Evolutionary conservation across 2,329 filamentous ascomycete genomes (phyloP).

Genomic region (Lachnellula suecica): DNA sequence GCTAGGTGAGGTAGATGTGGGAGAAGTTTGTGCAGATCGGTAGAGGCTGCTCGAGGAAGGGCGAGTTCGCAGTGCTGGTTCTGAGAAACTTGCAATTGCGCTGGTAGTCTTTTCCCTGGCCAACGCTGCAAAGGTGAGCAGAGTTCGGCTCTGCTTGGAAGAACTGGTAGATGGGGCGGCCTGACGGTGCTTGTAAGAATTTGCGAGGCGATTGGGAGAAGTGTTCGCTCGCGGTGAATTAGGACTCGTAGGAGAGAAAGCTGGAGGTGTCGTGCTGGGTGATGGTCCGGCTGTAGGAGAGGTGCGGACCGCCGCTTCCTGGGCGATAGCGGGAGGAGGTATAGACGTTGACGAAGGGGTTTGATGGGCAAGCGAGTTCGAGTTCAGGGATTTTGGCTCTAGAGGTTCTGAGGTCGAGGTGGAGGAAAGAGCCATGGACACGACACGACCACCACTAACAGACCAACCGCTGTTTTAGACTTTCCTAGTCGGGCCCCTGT

Average conservation of each 20-base stretch:
- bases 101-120: slow-evolving; percentile 33
- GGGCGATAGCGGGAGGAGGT: background rate
- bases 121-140: slow-evolving; percentile 31
- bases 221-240: background rate
- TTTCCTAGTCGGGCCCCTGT: background rate
- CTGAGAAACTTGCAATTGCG: slow-evolving; percentile 31
- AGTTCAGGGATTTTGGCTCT: background rate
- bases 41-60: slow-evolving; percentile 25
- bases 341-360: background rate
- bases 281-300: slow-evolving; percentile 1
- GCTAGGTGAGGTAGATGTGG: slow-evolving; percentile 4
- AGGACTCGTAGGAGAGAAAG: background rate
- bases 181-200: slow-evolving; percentile 25
- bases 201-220: background rate
- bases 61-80: slow-evolving; percentile 25
- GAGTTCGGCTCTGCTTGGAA: slow-evolving; percentile 22
- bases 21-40: slow-evolving; percentile 20
- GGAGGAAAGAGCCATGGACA: slow-evolving; percentile 15
- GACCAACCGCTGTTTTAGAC: no score
- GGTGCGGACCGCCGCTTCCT: slow-evolving; percentile 1
- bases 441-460: background rate
- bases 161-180: slow-evolving; percentile 24
- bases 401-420: slow-evolving; percentile 6
- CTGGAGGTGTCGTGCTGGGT: background rate
- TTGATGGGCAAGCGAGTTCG: background rate